Percentiles rank a stretch among this genome's conserved stretches.
phyloP scores from a whole-genome alignment of 169 alveolate genomes.

The Plasmodium inui region DNA sequence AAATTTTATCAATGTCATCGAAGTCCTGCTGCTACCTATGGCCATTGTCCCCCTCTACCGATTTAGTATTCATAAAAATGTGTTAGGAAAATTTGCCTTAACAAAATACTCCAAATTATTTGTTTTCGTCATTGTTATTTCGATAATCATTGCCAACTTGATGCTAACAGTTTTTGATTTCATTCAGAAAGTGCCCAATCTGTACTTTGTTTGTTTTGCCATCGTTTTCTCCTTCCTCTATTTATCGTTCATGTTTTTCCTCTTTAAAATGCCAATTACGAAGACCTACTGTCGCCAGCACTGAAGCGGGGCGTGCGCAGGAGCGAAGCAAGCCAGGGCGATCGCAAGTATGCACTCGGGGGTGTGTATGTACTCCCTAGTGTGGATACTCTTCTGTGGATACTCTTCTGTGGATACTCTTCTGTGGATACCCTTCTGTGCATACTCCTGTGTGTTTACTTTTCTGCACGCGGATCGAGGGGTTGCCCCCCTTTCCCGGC shows the following conservation, averaged over 20 bases:
- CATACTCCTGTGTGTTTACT: neutral
- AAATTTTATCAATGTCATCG: conserved; percentile 69
- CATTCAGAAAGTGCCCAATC: neutral
- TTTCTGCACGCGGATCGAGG: neutral
- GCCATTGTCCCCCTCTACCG: conserved; percentile 67
- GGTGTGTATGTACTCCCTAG: neutral
- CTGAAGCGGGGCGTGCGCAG: neutral
- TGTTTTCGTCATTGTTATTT: conserved; percentile 52
- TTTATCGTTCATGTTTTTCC: conserved; percentile 11
- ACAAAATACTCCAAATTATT: conserved; percentile 16
- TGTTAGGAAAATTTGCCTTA: conserved; percentile 49
- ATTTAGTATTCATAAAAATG: conserved; percentile 71
- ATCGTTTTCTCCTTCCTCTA: conserved; percentile 15
- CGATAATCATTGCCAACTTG: conserved; percentile 48
- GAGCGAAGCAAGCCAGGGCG: neutral
- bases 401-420: too few species aligned
- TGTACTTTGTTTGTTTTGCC: neutral
- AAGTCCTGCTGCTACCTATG: conserved; percentile 52
- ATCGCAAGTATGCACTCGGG: neutral
- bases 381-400: too few species aligned
- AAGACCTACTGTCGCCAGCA: conserved; percentile 22
- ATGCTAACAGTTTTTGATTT: conserved; percentile 42
- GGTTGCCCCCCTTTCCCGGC: neutral
- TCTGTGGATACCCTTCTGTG: neutral
- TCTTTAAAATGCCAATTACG: conserved; percentile 53